Evolutionary conservation across 2,329 filamentous ascomycete genomes (phyloP).

Genomic region (Colletotrichum lentis): DNA sequence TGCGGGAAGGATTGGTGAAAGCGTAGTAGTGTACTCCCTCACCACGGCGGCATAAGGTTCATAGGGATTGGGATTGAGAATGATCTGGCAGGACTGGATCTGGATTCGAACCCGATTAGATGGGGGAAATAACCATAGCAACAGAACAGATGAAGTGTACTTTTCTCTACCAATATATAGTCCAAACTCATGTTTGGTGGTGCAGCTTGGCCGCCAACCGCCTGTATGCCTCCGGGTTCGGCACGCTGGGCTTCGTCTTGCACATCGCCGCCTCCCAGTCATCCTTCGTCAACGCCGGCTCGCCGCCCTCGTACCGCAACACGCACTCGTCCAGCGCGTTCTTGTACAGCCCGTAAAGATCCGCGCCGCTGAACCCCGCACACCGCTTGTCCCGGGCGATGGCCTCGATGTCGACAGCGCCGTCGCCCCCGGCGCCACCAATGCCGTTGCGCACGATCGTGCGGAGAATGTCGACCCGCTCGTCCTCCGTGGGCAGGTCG

Average conservation of each 20-base stretch:
- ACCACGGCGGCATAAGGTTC: no score
- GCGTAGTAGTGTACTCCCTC: neutral
- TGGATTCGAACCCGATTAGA: no score
- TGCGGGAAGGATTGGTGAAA: neutral
- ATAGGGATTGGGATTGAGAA: no score
- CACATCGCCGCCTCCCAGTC: slow-evolving; percentile 64
- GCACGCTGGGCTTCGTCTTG: slow-evolving; percentile 60
- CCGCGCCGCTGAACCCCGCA: slow-evolving; percentile 77
- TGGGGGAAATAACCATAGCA: neutral
- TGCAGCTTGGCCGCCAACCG: slow-evolving; percentile 47
- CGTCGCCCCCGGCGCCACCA: slow-evolving; percentile 44
- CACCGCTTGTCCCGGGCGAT: slow-evolving; percentile 75
- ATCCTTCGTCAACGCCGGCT: slow-evolving; percentile 47
- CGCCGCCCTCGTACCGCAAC: slow-evolving; percentile 40
- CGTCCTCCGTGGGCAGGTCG: slow-evolving; percentile 79
- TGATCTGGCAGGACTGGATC: neutral
- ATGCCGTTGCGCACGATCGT: slow-evolving; percentile 68
- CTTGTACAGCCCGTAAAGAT: slow-evolving; percentile 58
- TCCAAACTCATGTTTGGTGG: slow-evolving; percentile 19
- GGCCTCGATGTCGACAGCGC: slow-evolving; percentile 60
- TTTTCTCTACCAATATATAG: slow-evolving; percentile 1
- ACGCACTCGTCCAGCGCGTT: slow-evolving; percentile 58
- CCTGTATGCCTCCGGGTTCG: slow-evolving; percentile 55
- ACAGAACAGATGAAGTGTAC: neutral
- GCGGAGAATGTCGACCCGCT: slow-evolving; percentile 84